phyloP scores from a whole-genome alignment of 2,329 filamentous ascomycete species.

The Trichophyton rubrum region DNA sequence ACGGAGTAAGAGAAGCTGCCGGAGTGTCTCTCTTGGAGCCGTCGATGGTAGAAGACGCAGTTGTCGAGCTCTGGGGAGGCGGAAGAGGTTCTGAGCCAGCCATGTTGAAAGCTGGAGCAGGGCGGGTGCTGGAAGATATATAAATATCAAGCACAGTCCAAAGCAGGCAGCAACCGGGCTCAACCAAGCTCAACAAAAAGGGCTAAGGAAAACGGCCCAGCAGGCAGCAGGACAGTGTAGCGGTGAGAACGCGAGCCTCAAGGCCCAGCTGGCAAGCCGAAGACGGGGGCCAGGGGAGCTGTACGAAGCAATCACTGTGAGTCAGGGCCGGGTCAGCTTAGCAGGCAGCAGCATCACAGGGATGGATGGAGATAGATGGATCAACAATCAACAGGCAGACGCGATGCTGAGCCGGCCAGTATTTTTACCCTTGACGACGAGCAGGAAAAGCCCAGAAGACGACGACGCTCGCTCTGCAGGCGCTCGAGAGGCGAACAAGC shows the following conservation, averaged over 20 bases:
- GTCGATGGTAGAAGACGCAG: not conserved
- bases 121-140: not conserved
- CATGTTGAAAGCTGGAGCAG: not conserved
- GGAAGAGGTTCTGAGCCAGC: not conserved
- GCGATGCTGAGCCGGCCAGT: not conserved
- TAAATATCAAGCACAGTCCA: not conserved
- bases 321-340: not conserved
- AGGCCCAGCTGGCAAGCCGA: not conserved
- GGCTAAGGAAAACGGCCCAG: not conserved
- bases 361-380: not conserved
- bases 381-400: not conserved
- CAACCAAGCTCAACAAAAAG: not conserved
- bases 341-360: not conserved
- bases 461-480: not conserved
- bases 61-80: not conserved
- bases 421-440: no score
- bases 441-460: no score
- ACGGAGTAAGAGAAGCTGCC: not conserved
- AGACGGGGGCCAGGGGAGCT: not conserved
- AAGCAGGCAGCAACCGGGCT: not conserved
- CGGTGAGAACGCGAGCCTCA: not conserved
- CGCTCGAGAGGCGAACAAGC: not conserved
- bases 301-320: not conserved
- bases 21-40: not conserved
- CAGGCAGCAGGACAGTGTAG: not conserved